Percentiles rank a stretch among this genome's conserved stretches.
These are phyloP conservation scores for Plantago elongata DNA, from an alignment of 257 asterid genomes.

Conservation along the genomic window DNA sequence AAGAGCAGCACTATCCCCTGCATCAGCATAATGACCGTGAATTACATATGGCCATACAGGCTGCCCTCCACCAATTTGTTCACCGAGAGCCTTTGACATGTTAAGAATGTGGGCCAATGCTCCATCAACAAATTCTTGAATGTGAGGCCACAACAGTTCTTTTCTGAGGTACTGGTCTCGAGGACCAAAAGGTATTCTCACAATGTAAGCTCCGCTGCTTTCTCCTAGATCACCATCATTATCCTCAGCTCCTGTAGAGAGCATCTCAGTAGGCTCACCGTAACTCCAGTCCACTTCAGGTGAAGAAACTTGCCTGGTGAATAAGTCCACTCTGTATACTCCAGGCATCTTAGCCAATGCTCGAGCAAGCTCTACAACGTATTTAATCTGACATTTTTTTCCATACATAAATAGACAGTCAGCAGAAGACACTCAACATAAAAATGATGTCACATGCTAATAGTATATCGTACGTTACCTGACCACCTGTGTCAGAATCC, in stretches of 20 bases:
- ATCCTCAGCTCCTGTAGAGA: conserved; percentile 49
- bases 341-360: conserved; percentile 79
- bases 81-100: conserved; percentile 74
- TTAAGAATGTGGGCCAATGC: conserved; percentile 70
- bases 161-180: conserved; percentile 60
- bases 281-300: conserved; percentile 87
- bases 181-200: conserved; percentile 81
- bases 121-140: conserved; percentile 81
- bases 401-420: background rate
- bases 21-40: conserved; percentile 89
- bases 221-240: conserved; percentile 54
- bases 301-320: conserved; percentile 76
- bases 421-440: background rate
- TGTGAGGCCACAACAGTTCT: conserved; percentile 74
- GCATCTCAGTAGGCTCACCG: conserved; percentile 85
- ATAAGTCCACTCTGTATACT: conserved; percentile 72
- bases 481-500: conserved; percentile 90
- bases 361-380: conserved; percentile 74
- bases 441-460: background rate
- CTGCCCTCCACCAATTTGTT: conserved; percentile 61
- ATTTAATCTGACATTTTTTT: conserved; percentile 50
- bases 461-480: conserved; percentile 32
- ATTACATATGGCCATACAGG: conserved; percentile 84
- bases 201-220: conserved; percentile 74
- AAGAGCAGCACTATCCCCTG: conserved; percentile 85